A percentile compares a stretch with the other conserved stretches of the same genome.
Conservation (phyloP, 2,329 filamentous ascomycete genomes). For the Paraphaeosphaeria minitans region DNA sequence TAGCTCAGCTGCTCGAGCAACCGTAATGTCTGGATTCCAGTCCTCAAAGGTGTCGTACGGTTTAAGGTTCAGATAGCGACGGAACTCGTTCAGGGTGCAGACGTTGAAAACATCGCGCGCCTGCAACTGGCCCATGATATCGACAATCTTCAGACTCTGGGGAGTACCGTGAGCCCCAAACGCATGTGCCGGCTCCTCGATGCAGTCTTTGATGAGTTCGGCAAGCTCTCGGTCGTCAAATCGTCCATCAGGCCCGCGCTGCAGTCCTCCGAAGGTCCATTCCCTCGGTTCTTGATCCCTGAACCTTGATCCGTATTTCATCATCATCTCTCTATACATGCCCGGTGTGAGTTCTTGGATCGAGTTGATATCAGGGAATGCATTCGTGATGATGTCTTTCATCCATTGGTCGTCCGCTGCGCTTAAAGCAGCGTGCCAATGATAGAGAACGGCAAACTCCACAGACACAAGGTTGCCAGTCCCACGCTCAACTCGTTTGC, state of each 20-base stretch:
- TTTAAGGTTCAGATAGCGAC: slow-evolving; percentile 75
- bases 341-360: slow-evolving; percentile 36
- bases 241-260: slow-evolving; percentile 66
- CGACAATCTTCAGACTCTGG: slow-evolving; percentile 58
- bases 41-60: slow-evolving; percentile 76
- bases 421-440: slow-evolving; percentile 79
- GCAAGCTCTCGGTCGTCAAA: slow-evolving; percentile 68
- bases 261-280: slow-evolving; percentile 68
- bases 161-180: slow-evolving; percentile 57
- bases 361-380: slow-evolving; percentile 34
- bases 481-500: slow-evolving; percentile 58
- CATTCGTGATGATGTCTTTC: slow-evolving; percentile 54
- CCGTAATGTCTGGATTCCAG: slow-evolving; percentile 64
- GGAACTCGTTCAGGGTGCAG: slow-evolving; percentile 78
- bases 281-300: slow-evolving; percentile 63
- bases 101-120: slow-evolving; percentile 75
- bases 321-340: slow-evolving; percentile 51
- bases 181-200: slow-evolving; percentile 68
- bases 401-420: slow-evolving; percentile 78
- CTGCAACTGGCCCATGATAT: slow-evolving; percentile 72
- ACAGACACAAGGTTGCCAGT: slow-evolving; percentile 79
- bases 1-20: slow-evolving; percentile 54
- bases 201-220: slow-evolving; percentile 72
- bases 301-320: slow-evolving; percentile 51
- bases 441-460: slow-evolving; percentile 84